Base-by-base conservation (phyloP, 768 basidiomycete genomes). In the Myochromella boudieri region DNA sequence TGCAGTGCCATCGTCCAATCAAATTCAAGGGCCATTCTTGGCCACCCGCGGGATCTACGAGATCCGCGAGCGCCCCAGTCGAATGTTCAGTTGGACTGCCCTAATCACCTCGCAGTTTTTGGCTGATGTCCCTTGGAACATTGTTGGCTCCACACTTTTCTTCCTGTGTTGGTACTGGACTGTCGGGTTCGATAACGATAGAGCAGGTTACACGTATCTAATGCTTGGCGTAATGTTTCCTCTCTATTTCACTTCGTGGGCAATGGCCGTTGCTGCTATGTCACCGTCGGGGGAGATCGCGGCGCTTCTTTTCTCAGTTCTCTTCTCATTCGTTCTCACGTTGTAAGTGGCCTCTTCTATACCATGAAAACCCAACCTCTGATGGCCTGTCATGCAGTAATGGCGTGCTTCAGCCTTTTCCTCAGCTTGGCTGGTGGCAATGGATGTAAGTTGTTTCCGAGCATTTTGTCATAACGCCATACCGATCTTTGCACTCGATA, bases 151-250 rank as follows among this genome's bases (percentile, higher is more conserved):
- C 0, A 68, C 75, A 0, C 37, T 87, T 4, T 82, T 81, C 70
- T 88, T 81, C 69, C 57, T 82, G 15, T 84, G 80, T 59, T 88
- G 85, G 85, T 88, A 76, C 61, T 87, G 81, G 80, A 83, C 84
- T 1, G 81, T 86, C 18, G 84, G 81, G 1, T 81, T 81, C 58
- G 69, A 70, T 2, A 68, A 57, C 5, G 69, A 72, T 10, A 69
- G 84, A 29, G 82, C 68, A 1, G 85, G 73, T 3, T 85, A 75
- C 62, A 81, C 78, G 1, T 84, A 77, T 60, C 69, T 87, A 5
- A 66, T 80, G 43, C 63, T 77, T 18, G 76, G 73, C 0, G 58
- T 86, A 8, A 59, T 79, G 34, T 86, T 81, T 60, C 81, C 84
- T 3, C 36, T 82, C 1, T 89, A 82, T 54, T 87, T 80, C 55